Percentiles rank a stretch among this genome's conserved stretches.
These are phyloP conservation scores for Russula abietina DNA, from an alignment of 768 basidiomycete species.

Conservation along the genomic window DNA sequence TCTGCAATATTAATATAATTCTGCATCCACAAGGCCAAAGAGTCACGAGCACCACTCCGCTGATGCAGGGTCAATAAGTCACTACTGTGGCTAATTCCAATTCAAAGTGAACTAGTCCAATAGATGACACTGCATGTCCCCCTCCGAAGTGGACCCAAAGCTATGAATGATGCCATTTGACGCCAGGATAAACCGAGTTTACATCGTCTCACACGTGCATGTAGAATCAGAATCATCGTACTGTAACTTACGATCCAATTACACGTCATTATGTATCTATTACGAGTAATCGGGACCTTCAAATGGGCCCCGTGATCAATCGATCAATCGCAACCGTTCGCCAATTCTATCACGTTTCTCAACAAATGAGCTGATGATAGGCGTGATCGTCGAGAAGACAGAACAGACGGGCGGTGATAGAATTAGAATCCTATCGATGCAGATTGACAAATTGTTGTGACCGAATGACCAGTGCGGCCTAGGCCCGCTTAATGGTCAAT, in stretches of 20 bases:
- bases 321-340: background rate
- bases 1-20: too few relatives aligned
- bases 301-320: background rate
- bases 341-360: too few relatives aligned
- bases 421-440: background rate
- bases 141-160: background rate
- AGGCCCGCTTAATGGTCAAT: background rate
- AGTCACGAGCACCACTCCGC: background rate
- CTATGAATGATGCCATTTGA: background rate
- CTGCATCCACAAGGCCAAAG: background rate
- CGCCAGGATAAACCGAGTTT: background rate
- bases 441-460: background rate
- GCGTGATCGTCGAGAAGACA: background rate
- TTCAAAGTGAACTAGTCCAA: background rate
- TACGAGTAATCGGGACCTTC: background rate
- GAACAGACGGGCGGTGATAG: background rate
- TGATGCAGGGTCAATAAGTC: too few relatives aligned
- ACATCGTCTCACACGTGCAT: background rate
- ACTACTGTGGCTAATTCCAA: background rate
- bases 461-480: background rate
- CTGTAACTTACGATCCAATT: background rate
- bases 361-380: too few relatives aligned
- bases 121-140: background rate
- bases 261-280: background rate
- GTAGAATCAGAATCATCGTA: background rate